Evolutionary conservation across 768 basidiomycete species (phyloP).

Genomic region (Zangia roseola): DNA sequence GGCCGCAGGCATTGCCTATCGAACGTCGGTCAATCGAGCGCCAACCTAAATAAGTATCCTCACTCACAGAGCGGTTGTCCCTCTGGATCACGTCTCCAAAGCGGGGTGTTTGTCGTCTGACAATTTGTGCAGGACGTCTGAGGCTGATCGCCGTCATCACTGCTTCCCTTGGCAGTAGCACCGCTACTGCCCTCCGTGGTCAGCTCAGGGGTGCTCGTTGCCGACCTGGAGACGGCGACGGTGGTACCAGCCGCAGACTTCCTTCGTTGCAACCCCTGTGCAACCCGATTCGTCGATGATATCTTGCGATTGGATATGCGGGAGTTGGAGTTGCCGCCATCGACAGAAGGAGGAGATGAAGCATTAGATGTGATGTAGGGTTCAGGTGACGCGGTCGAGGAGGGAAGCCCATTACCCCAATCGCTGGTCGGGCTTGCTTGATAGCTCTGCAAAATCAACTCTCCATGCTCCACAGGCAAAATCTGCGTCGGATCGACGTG

Average conservation of each 20-base stretch:
- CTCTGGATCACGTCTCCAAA: slow-evolving; percentile 92
- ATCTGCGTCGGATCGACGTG: slow-evolving; percentile 95
- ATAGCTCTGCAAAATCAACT: slow-evolving; percentile 47
- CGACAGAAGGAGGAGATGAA: slow-evolving; percentile 70
- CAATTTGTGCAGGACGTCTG: slow-evolving; percentile 94
- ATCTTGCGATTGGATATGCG: slow-evolving; percentile 53
- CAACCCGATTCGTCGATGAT: slow-evolving; percentile 59
- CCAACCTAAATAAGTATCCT: slow-evolving; percentile 3
- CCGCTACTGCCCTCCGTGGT: slow-evolving; percentile 32
- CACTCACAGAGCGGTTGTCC: slow-evolving; percentile 86
- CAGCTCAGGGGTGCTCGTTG: slow-evolving; percentile 69
- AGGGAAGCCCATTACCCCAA: slow-evolving; percentile 72
- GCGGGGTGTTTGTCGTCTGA: slow-evolving; percentile 90
- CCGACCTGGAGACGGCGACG: slow-evolving; percentile 42
- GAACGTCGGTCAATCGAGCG: slow-evolving; percentile 13
- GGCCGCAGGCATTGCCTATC: slow-evolving; percentile 84
- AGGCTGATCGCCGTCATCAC: slow-evolving; percentile 66
- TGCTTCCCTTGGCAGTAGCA: slow-evolving; percentile 38
- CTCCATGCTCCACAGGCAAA: slow-evolving; percentile 43
- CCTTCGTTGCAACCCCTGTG: slow-evolving; percentile 55
- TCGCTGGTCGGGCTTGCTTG: slow-evolving; percentile 82
- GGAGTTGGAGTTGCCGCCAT: slow-evolving; percentile 39
- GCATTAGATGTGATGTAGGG: slow-evolving; percentile 67
- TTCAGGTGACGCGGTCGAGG: slow-evolving; percentile 73
- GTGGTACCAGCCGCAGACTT: slow-evolving; percentile 37